A percentile compares a stretch with the other conserved stretches of the same genome.
phyloP scores from a whole-genome alignment of 805 yeast genomes.

The Kluyveromyces starmeri region DNA sequence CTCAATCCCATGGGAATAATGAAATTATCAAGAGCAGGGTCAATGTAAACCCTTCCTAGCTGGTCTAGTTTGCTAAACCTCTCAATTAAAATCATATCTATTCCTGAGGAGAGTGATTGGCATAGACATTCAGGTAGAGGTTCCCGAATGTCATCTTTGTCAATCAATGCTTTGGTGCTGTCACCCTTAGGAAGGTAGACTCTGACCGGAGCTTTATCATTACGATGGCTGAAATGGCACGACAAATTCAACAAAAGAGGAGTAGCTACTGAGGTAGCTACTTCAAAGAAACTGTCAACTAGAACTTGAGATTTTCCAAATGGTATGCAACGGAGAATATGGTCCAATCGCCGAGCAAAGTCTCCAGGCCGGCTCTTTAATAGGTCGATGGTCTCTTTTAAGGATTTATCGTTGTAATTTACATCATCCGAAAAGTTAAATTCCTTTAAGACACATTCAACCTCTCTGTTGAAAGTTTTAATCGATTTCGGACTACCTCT shows the following conservation, averaged over 20 bases:
- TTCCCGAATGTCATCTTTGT: constrained; percentile 2
- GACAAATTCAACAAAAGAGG: constrained; percentile 4
- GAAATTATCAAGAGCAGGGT: constrained; percentile 2
- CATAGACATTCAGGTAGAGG: neutral
- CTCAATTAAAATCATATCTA: neutral
- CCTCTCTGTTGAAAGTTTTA: constrained; percentile 4
- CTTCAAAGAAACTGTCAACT: neutral
- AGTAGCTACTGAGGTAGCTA: constrained; percentile 2
- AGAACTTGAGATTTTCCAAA: neutral
- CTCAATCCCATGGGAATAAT: constrained; percentile 1
- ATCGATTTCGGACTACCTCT: constrained; percentile 4
- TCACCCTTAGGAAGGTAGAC: constrained; percentile 5
- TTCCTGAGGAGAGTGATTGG: neutral
- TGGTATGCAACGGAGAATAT: constrained; percentile 3
- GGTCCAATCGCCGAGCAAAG: constrained; percentile 7
- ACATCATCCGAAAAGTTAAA: neutral
- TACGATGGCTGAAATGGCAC: constrained; percentile 4
- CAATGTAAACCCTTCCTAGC: neutral
- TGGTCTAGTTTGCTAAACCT: neutral
- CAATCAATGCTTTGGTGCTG: constrained; percentile 1
- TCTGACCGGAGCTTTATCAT: constrained; percentile 4
- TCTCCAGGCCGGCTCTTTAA: constrained; percentile 5
- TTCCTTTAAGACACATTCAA: constrained; percentile 1
- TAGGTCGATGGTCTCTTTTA: neutral
- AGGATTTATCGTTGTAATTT: neutral